A percentile compares a stretch with the other conserved stretches of the same genome.
Evolutionary conservation across 768 basidiomycete species (phyloP).

Genomic region (Suillus placidus): DNA sequence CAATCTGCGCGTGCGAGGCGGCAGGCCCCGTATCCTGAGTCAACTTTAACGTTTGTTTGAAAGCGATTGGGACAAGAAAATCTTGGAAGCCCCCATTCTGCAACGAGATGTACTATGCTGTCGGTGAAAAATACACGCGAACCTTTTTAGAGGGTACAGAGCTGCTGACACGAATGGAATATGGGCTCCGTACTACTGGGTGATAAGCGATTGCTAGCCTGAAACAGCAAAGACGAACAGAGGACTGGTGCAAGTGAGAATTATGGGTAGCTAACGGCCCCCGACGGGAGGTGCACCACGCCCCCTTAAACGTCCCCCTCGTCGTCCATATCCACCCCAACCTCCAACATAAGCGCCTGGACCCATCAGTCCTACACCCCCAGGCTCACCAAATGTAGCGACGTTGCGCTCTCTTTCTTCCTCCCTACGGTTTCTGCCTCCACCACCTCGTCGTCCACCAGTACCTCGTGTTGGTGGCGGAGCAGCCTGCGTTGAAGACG

Average conservation of each 20-base stretch:
- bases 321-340: conserved; percentile 70
- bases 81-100: background rate
- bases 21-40: background rate
- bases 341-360: conserved; percentile 80
- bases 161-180: background rate
- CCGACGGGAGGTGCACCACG: conserved; percentile 33
- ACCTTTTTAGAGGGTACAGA: background rate
- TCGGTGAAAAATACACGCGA: background rate
- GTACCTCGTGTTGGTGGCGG: conserved; percentile 40
- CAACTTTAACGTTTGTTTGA: background rate
- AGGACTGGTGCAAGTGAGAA: background rate
- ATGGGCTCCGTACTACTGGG: background rate
- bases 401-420: conserved; percentile 86
- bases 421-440: conserved; percentile 71
- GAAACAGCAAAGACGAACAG: background rate
- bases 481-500: conserved; percentile 47
- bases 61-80: background rate
- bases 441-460: conserved; percentile 46
- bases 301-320: conserved; percentile 44
- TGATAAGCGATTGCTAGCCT: conserved; percentile 1
- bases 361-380: conserved; percentile 75
- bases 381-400: conserved; percentile 86
- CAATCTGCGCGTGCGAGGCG: background rate
- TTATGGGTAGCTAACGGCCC: conserved; percentile 22
- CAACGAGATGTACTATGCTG: background rate